Evolutionary conservation across 1,139 yeast species (phyloP), one percentile per base, ranked within the genome.

Genomic region (Hemisphaericaspora lyxosophila): DNA sequence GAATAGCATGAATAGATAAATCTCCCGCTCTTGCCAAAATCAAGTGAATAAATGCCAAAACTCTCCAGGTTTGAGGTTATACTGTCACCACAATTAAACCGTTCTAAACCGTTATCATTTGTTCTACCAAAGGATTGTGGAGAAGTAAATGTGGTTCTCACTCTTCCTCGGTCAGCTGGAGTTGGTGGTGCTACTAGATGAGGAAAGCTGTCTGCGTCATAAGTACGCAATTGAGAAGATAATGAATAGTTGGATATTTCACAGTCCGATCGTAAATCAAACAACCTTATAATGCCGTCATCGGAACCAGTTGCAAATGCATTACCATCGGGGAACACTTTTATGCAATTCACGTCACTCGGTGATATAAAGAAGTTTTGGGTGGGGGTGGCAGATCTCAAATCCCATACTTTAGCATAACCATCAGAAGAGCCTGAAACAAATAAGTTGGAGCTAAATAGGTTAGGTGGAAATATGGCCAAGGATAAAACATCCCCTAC

Each of bases 361-460:
- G 72, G 70, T 25, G 87, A 78, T 1, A 82, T 77, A 33, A 70
- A 70, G 53, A 82, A 82, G 38, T 75, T 79, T 49, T 82, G 84
- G 4, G 66, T 73, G n/a, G 84, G 70, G 4, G 60, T 53, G 19
- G 75, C 71, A 12, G 64, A 57, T 46, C 95, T 67, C 2, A 68
- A 53, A 54, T 86, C 95, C 94, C 95, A 86, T 4, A 85, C 54
- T 51, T 82, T 78, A 12, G 80, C 80, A 43, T 75, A 72, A 0
- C 90, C 85, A 57, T 86, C 95, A 17, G 88, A 78, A 1, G 89
- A 77, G n/a, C 90, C 86, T 28, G 88, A 76, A 2, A 81, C 72
- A 57, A 86, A 85, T 11, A 70, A 48, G 34, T 54, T 53, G 35
- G 54, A 52, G 17, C 38, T 48, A 34, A 55, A 37, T 9, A 64